These are phyloP conservation scores for Penicillium subrubescens DNA, from an alignment of 495 filamentous ascomycete genomes.

Conservation along the genomic window DNA sequence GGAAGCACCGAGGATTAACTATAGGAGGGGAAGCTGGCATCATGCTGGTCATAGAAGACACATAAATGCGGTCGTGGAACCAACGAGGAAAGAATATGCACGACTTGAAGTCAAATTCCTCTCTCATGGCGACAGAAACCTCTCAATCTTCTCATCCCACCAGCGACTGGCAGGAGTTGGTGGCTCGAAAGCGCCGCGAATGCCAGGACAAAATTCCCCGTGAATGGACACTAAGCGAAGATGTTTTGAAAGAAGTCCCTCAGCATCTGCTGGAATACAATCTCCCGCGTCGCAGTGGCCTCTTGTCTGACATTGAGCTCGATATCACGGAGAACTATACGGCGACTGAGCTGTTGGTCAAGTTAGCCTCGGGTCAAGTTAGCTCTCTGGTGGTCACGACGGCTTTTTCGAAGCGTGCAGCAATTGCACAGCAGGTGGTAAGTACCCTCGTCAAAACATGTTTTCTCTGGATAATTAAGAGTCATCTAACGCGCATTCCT, in stretches of 20 bases:
- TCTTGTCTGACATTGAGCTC: slow-evolving; percentile 43
- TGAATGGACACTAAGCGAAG: slow-evolving; percentile 27
- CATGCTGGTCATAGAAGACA: not conserved
- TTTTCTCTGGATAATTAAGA: not conserved
- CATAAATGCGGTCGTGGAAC: slow-evolving; percentile 1
- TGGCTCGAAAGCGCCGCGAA: slow-evolving; percentile 26
- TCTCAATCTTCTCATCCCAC: not conserved
- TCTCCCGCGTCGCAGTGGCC: slow-evolving; percentile 21
- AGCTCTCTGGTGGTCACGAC: slow-evolving; percentile 46
- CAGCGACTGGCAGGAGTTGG: slow-evolving; percentile 27
- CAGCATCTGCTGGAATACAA: slow-evolving; percentile 21
- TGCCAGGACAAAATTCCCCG: slow-evolving; percentile 30
- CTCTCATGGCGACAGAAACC: slow-evolving; percentile 2
- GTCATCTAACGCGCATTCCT: not conserved
- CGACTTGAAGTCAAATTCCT: not conserved
- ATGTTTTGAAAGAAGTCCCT: slow-evolving; percentile 5
- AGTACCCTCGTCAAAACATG: slow-evolving; percentile 14
- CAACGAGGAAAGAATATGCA: not conserved
- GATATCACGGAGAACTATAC: slow-evolving; percentile 54
- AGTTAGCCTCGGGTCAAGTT: slow-evolving; percentile 28
- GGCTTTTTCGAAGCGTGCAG: slow-evolving; percentile 51
- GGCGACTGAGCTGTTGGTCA: slow-evolving; percentile 44
- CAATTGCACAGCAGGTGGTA: slow-evolving; percentile 35
- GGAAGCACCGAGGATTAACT: not conserved
- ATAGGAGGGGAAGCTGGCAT: not conserved